These are phyloP conservation scores for Trichomonascus vanleenenianus DNA, from an alignment of 805 yeast species.

Conservation along the genomic window DNA sequence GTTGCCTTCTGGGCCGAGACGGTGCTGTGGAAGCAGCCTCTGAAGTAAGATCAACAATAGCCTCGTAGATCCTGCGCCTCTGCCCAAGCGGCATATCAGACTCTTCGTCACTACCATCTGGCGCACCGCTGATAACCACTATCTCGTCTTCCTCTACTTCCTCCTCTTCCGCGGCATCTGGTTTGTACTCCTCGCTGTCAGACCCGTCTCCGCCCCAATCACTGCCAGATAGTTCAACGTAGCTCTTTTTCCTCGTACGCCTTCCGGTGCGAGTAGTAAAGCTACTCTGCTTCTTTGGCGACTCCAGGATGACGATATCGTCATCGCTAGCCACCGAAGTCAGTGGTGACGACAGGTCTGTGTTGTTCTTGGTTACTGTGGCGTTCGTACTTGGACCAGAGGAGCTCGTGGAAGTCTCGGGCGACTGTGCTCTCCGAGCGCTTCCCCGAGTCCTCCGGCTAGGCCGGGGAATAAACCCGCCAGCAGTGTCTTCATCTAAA, in stretches of 20 bases:
- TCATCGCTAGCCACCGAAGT: neutral
- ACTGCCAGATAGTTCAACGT: neutral
- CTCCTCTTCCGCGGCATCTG: neutral
- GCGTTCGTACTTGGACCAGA: neutral
- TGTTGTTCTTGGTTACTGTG: neutral
- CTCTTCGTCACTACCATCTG: neutral
- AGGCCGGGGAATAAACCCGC: no score
- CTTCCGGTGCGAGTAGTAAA: no score
- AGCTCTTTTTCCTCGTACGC: neutral
- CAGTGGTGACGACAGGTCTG: neutral
- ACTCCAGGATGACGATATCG: neutral
- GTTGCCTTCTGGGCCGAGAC: neutral
- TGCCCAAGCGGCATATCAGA: no score
- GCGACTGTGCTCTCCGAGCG: no score
- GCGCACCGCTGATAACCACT: constrained; percentile 2
- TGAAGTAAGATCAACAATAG: no score
- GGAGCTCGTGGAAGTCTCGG: no score
- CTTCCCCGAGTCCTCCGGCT: no score
- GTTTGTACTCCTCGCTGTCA: neutral
- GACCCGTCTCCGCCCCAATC: neutral
- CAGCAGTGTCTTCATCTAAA: no score
- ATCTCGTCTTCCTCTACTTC: constrained; percentile 3
- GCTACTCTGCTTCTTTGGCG: no score
- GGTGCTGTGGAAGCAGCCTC: neutral
- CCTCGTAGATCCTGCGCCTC: no score